A percentile compares a stretch with the other conserved stretches of the same genome.
These are phyloP conservation scores for Pyricularia pennisetigena DNA, from an alignment of 2,329 filamentous ascomycete genomes.

Conservation along the genomic window DNA sequence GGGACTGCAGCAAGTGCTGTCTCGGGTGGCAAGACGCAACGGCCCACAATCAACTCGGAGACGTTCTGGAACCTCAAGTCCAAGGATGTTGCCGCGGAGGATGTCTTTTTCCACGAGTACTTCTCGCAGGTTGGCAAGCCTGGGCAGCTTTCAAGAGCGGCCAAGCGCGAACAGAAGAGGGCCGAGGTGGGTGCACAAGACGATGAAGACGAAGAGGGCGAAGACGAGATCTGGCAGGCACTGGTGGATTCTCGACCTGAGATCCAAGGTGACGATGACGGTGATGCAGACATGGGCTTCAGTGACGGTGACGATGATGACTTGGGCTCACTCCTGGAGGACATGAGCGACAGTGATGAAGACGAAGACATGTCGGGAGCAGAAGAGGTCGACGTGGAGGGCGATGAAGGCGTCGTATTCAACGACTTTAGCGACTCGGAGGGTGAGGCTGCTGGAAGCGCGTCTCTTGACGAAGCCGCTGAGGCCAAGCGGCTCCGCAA, in stretches of 20 bases:
- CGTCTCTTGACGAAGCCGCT: slow-evolving; percentile 29
- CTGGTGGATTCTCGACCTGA: slow-evolving; percentile 23
- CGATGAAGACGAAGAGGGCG: slow-evolving; percentile 49
- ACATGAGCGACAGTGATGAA: slow-evolving; percentile 25
- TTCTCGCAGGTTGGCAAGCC: slow-evolving; percentile 67
- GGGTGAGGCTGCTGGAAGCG: slow-evolving; percentile 19
- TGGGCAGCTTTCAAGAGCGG: slow-evolving; percentile 43
- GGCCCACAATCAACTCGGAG: slow-evolving; percentile 63
- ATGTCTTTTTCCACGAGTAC: slow-evolving; percentile 98
- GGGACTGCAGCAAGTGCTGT: slow-evolving; percentile 45
- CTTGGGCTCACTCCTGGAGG: slow-evolving; percentile 14
- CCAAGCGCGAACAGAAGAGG: slow-evolving; percentile 40
- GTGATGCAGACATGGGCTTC: slow-evolving; percentile 36
- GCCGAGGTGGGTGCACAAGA: slow-evolving; percentile 66
- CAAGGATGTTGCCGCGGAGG: slow-evolving; percentile 81
- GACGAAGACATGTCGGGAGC: slow-evolving; percentile 20
- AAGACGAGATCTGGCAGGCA: slow-evolving; percentile 24
- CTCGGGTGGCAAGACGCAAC: slow-evolving; percentile 38
- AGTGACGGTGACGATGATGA: slow-evolving; percentile 35
- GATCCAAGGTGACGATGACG: slow-evolving; percentile 36
- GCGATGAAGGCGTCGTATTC: slow-evolving; percentile 21
- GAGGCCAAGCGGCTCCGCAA: slow-evolving; percentile 23
- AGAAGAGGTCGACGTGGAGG: slow-evolving; percentile 21
- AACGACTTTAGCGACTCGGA: slow-evolving; percentile 30
- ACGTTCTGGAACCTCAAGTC: slow-evolving; percentile 85